Conservation (phyloP, 805 yeast species). For the Isabelozyma rhagii region DNA sequence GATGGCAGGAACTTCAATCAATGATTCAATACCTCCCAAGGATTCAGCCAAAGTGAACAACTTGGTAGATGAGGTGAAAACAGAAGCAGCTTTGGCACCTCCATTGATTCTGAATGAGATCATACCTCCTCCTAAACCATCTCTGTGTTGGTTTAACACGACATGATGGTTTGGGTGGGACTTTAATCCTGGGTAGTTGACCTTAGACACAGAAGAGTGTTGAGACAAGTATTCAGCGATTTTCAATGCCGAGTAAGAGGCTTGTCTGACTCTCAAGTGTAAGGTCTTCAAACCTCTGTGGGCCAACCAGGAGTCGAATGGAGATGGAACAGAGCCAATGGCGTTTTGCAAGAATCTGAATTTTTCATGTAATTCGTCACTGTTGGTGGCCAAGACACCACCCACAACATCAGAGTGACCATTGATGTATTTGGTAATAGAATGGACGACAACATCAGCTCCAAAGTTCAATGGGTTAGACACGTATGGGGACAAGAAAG, state of each 20-base stretch:
- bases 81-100: slow-evolving; percentile 72
- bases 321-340: slow-evolving; percentile 84
- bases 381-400: slow-evolving; percentile 76
- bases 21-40: slow-evolving; percentile 84
- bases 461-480: slow-evolving; percentile 82
- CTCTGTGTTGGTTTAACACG: slow-evolving; percentile 73
- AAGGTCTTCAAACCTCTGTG: slow-evolving; percentile 89
- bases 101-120: slow-evolving; percentile 83
- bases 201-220: slow-evolving; percentile 55
- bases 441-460: slow-evolving; percentile 85
- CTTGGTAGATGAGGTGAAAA: slow-evolving; percentile 70
- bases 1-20: slow-evolving; percentile 83
- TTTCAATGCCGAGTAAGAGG: slow-evolving; percentile 60
- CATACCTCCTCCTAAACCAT: slow-evolving; percentile 89
- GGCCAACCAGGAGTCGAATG: slow-evolving; percentile 90
- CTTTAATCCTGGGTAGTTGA: slow-evolving; percentile 81
- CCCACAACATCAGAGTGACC: slow-evolving; percentile 91
- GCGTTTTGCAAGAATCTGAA: slow-evolving; percentile 83
- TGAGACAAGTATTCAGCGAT: slow-evolving; percentile 62
- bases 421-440: slow-evolving; percentile 86
- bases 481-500: slow-evolving; percentile 82
- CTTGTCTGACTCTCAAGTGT: slow-evolving; percentile 73
- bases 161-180: slow-evolving; percentile 61
- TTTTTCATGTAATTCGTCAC: slow-evolving; percentile 55
- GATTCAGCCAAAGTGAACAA: slow-evolving; percentile 86